These are phyloP conservation scores for Fagopyrum homotropicum DNA, from an alignment of 148 eudicot genomes.

Conservation along the genomic window DNA sequence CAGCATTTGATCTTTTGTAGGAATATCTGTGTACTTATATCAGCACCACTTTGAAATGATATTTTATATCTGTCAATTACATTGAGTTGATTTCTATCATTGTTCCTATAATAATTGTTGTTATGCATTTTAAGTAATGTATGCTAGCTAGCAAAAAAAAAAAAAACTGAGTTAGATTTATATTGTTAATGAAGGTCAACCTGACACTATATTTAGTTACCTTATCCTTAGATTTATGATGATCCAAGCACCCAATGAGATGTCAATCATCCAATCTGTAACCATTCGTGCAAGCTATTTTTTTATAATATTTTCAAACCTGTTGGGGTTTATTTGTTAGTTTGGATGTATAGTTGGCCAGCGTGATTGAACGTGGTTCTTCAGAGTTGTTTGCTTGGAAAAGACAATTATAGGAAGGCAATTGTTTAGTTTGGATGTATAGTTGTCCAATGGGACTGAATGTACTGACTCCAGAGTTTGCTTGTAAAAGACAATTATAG, in stretches of 20 bases:
- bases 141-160: too few relatives aligned
- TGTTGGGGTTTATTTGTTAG: not conserved
- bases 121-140: too few relatives aligned
- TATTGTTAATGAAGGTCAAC: too few relatives aligned
- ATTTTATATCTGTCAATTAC: too few relatives aligned
- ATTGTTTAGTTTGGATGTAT: not conserved
- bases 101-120: too few relatives aligned
- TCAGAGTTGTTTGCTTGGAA: not conserved
- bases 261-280: not conserved
- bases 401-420: too few relatives aligned
- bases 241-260: not conserved
- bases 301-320: not conserved
- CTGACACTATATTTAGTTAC: not conserved
- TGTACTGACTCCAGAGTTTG: too few relatives aligned
- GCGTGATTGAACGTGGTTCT: not conserved
- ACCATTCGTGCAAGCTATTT: not conserved
- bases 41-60: too few relatives aligned
- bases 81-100: too few relatives aligned
- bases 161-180: too few relatives aligned
- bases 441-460: not conserved
- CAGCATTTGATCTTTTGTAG: not conserved
- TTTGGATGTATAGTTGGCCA: not conserved
- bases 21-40: not conserved
- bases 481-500: not conserved
- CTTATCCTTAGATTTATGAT: not conserved